Evolutionary conservation across 352 stramenopile species (phyloP).

Genomic region (Thraustochytrium striatum): DNA sequence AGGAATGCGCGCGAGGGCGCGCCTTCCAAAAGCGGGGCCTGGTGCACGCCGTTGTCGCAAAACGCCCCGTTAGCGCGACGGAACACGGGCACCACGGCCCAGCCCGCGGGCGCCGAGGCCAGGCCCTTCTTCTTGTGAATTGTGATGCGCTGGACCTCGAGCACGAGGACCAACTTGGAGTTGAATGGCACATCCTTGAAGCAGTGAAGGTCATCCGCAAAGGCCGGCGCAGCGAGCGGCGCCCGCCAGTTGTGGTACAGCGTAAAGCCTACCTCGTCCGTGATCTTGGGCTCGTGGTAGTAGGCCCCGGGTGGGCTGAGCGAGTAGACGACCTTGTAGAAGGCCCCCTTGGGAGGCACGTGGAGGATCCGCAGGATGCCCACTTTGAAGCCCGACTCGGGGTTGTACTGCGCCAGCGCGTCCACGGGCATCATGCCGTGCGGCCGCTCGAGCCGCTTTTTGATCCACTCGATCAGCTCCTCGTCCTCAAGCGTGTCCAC

Average conservation of each 20-base stretch:
- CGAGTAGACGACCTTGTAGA: constrained; percentile 51
- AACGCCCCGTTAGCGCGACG: not conserved
- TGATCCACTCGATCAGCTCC: constrained; percentile 47
- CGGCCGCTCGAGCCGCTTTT: constrained; percentile 18
- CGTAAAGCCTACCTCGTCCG: constrained; percentile 49
- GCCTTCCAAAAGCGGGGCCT: not conserved
- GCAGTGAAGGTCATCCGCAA: constrained; percentile 11
- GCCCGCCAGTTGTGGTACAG: constrained; percentile 27
- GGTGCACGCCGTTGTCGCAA: not conserved
- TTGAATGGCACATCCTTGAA: constrained; percentile 46
- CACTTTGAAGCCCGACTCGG: constrained; percentile 50
- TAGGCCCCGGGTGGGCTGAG: constrained; percentile 42
- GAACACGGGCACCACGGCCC: constrained; percentile 25
- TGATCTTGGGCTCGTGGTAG: constrained; percentile 48
- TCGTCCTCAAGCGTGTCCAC: constrained; percentile 47
- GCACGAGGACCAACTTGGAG: constrained; percentile 28
- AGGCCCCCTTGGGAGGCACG: constrained; percentile 9
- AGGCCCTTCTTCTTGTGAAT: not conserved
- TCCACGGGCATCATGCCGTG: constrained; percentile 47
- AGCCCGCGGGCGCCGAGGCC: not conserved
- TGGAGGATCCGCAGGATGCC: constrained; percentile 41
- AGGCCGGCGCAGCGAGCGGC: not conserved
- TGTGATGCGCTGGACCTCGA: constrained; percentile 27
- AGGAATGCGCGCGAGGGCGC: not conserved
- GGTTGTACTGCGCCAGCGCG: constrained; percentile 46